Percentiles rank a stretch among this genome's conserved stretches.
Conservation (phyloP, 2,329 filamentous ascomycete species). For the Teratosphaeria zuluensis region DNA sequence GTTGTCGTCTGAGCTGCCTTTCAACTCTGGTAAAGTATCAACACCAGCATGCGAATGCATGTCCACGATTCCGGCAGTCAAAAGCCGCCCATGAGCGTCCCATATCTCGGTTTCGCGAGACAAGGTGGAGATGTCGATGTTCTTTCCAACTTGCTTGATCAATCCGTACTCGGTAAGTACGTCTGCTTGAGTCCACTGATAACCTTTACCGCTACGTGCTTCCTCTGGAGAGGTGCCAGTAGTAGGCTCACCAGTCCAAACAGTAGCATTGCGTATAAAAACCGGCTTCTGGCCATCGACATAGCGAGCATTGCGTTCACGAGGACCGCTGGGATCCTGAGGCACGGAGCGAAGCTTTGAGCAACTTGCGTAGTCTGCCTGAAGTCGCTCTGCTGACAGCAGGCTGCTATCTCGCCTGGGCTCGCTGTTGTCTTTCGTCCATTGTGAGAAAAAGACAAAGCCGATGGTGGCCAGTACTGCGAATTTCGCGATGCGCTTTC, state of each 20-base stretch:
- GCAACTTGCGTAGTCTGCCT: slow-evolving; percentile 47
- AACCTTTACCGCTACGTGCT: slow-evolving; percentile 49
- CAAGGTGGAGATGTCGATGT: slow-evolving; percentile 32
- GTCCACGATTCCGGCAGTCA: slow-evolving; percentile 60
- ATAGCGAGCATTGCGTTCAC: slow-evolving; percentile 52
- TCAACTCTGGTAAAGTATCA: slow-evolving; percentile 45
- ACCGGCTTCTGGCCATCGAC: slow-evolving; percentile 50
- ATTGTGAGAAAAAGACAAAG: not conserved
- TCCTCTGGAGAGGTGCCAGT: slow-evolving; percentile 44
- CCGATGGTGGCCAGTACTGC: not conserved
- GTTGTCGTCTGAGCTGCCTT: slow-evolving; percentile 51
- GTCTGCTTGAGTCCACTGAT: slow-evolving; percentile 51
- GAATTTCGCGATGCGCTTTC: slow-evolving; percentile 1
- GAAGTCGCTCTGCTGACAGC: slow-evolving; percentile 26
- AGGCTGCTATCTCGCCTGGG: not conserved
- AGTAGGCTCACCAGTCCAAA: slow-evolving; percentile 56
- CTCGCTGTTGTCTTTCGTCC: not conserved
- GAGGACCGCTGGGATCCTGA: slow-evolving; percentile 45
- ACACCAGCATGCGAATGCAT: slow-evolving; percentile 62
- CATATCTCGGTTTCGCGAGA: slow-evolving; percentile 41
- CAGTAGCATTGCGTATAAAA: slow-evolving; percentile 55
- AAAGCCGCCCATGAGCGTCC: slow-evolving; percentile 49
- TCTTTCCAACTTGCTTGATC: slow-evolving; percentile 43
- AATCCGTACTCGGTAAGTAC: slow-evolving; percentile 53
- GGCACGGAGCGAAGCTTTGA: slow-evolving; percentile 46